phyloP scores from a whole-genome alignment of 495 filamentous ascomycete species.

The Bryoglossum gracile region DNA sequence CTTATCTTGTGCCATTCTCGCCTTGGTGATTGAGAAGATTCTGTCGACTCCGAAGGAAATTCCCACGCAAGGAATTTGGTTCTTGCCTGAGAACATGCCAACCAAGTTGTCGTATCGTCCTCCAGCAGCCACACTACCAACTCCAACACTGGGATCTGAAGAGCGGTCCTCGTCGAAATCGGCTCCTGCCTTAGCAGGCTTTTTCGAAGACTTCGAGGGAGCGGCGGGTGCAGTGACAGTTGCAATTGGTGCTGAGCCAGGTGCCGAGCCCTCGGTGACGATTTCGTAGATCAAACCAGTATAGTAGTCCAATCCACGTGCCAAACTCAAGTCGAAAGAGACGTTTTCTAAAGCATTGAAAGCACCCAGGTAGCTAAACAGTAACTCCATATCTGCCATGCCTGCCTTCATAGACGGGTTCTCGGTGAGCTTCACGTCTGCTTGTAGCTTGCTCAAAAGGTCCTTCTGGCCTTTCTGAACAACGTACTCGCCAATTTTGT shows the following conservation, averaged over 20 bases:
- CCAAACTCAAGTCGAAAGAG: slow-evolving; percentile 76
- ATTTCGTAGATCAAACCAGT: slow-evolving; percentile 93
- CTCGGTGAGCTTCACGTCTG: slow-evolving; percentile 52
- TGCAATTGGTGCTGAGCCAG: too few species aligned
- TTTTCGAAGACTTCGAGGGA: slow-evolving; percentile 40
- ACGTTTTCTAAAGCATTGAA: slow-evolving; percentile 64
- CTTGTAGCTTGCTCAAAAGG: slow-evolving; percentile 56
- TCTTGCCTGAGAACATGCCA: slow-evolving; percentile 82
- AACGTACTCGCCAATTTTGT: slow-evolving; percentile 80
- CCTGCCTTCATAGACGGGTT: slow-evolving; percentile 72
- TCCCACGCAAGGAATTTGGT: slow-evolving; percentile 83
- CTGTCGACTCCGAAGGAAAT: slow-evolving; percentile 94
- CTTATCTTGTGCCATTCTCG: slow-evolving; percentile 58
- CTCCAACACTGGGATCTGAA: slow-evolving; percentile 72
- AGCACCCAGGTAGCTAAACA: slow-evolving; percentile 75
- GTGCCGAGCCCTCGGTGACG: slow-evolving; percentile 75
- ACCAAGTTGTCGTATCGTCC: slow-evolving; percentile 92
- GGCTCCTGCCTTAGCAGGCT: slow-evolving; percentile 33
- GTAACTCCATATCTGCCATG: slow-evolving; percentile 70
- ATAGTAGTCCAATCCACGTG: slow-evolving; percentile 88
- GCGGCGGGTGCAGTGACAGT: slow-evolving; percentile 26
- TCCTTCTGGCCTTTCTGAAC: slow-evolving; percentile 60
- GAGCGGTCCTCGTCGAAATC: slow-evolving; percentile 72
- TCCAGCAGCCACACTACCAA: slow-evolving; percentile 83
- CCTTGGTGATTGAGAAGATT: slow-evolving; percentile 86